Evolutionary conservation across 1,139 yeast genomes (phyloP).

Genomic region (Sugiyamaella paludigena): DNA sequence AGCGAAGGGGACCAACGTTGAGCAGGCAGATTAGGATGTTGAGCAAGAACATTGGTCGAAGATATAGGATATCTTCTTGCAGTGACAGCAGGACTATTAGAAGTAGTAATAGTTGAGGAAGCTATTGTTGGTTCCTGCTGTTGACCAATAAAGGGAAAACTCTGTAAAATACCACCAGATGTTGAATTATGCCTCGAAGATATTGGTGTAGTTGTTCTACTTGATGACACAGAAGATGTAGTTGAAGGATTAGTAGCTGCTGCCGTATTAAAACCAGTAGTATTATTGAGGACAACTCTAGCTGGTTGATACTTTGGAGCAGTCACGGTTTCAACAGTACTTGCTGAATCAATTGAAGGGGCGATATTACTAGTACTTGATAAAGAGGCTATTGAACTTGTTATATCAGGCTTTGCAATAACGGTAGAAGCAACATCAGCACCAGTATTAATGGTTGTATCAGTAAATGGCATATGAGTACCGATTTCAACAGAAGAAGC

Average conservation of each 20-base stretch:
- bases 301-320: slow-evolving; percentile 14
- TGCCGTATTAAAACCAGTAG: slow-evolving; percentile 4
- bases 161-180: background rate
- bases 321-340: too few relatives aligned
- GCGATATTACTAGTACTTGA: background rate
- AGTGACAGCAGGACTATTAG: background rate
- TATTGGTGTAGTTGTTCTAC: slow-evolving; percentile 1
- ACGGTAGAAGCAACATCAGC: slow-evolving; percentile 1
- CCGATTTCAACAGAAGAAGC: slow-evolving; percentile 32
- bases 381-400: slow-evolving; percentile 2
- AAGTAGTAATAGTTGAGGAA: background rate
- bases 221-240: slow-evolving; percentile 4
- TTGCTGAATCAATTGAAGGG: background rate
- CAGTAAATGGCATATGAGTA: slow-evolving; percentile 34
- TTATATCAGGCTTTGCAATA: background rate
- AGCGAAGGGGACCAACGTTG: slow-evolving; percentile 12
- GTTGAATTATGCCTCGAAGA: background rate
- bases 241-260: slow-evolving; percentile 8
- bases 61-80: slow-evolving; percentile 8
- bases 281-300: slow-evolving; percentile 10
- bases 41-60: slow-evolving; percentile 6
- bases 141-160: slow-evolving; percentile 15
- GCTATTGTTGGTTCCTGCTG: too few relatives aligned
- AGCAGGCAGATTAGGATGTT: background rate
- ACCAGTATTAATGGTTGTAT: slow-evolving; percentile 1